A percentile compares a stretch with the other conserved stretches of the same genome.
These are phyloP conservation scores for Westerdykella sp. DNA, from an alignment of 2,329 filamentous ascomycete species.

Conservation along the genomic window DNA sequence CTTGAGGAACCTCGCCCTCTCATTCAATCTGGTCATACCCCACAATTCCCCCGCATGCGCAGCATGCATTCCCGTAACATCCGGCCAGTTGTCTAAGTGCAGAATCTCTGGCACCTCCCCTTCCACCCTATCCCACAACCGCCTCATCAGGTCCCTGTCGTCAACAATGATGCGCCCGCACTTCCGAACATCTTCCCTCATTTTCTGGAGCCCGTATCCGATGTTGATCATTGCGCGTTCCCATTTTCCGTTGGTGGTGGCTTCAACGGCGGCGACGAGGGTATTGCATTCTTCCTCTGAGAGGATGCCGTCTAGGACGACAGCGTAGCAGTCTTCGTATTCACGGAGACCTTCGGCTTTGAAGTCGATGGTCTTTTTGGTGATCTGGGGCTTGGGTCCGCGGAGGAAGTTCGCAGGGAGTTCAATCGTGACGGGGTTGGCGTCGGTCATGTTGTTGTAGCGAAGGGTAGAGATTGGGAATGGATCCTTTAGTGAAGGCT, in stretches of 20 bases:
- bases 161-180: slow-evolving; percentile 77
- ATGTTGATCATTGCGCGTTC: slow-evolving; percentile 62
- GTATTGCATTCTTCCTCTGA: slow-evolving; percentile 55
- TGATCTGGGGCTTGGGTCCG: slow-evolving; percentile 43
- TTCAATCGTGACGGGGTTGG: neutral
- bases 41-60: slow-evolving; percentile 41
- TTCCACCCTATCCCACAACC: slow-evolving; percentile 55
- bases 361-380: slow-evolving; percentile 51
- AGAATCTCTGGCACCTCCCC: slow-evolving; percentile 45
- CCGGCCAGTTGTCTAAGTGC: slow-evolving; percentile 31
- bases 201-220: slow-evolving; percentile 55
- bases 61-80: slow-evolving; percentile 44
- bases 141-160: slow-evolving; percentile 53
- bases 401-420: slow-evolving; percentile 46
- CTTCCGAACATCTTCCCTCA: slow-evolving; percentile 55
- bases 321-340: slow-evolving; percentile 52
- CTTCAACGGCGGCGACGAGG: slow-evolving; percentile 26
- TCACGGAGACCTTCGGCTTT: slow-evolving; percentile 41
- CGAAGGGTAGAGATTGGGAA: slow-evolving; percentile 4
- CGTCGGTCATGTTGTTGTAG: slow-evolving; percentile 4
- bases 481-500: neutral
- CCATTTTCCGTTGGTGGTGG: slow-evolving; percentile 47
- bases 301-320: slow-evolving; percentile 59
- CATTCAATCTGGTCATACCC: slow-evolving; percentile 53
- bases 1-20: slow-evolving; percentile 68